These are phyloP conservation scores for Primulina tabacum DNA, from an alignment of 257 asterid genomes.

Conservation along the genomic window DNA sequence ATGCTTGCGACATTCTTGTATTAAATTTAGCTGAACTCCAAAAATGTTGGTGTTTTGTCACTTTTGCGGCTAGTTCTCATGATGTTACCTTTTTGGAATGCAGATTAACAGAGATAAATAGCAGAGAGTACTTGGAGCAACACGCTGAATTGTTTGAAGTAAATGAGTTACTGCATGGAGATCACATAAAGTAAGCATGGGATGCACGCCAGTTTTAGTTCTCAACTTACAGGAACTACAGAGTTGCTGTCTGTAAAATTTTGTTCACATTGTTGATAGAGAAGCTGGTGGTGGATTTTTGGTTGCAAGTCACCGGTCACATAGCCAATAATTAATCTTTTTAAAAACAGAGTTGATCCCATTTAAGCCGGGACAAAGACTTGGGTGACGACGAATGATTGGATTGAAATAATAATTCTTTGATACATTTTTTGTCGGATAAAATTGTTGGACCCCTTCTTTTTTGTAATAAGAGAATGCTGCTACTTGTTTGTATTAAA, in stretches of 20 bases:
- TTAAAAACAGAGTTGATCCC: too few relatives aligned
- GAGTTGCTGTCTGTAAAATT: background rate
- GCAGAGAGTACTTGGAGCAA: conserved; percentile 75
- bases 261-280: background rate
- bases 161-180: conserved; percentile 19
- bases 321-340: background rate
- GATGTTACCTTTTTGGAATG: conserved; percentile 12
- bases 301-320: background rate
- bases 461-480: background rate
- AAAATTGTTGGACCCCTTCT: background rate
- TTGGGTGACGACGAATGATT: background rate
- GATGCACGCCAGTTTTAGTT: background rate
- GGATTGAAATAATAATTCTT: background rate
- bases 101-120: conserved; percentile 74
- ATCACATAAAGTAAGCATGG: background rate
- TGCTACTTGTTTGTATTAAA: background rate
- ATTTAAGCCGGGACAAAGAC: too few relatives aligned
- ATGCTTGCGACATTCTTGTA: background rate
- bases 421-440: background rate
- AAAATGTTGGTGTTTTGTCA: background rate
- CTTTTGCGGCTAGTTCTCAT: background rate
- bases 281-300: background rate
- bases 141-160: conserved; percentile 46
- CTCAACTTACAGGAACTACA: background rate
- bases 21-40: background rate